A percentile compares a stretch with the other conserved stretches of the same genome.
Conservation (phyloP, 2,329 filamentous ascomycete genomes). For the Nemania abortiva region DNA sequence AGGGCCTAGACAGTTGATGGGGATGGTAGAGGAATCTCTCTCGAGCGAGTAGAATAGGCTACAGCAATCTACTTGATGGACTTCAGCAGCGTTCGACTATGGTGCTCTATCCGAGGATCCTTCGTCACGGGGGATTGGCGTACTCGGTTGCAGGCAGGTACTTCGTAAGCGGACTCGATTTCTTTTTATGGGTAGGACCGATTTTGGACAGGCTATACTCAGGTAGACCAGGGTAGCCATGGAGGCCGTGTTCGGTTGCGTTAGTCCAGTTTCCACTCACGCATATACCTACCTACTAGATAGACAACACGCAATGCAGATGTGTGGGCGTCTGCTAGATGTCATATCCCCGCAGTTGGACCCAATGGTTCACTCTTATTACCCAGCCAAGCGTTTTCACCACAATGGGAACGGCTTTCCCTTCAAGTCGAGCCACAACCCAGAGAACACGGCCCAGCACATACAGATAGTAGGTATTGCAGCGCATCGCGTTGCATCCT, state of each 20-base stretch:
- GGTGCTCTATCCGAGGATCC: background rate
- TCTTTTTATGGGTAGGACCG: too few relatives aligned
- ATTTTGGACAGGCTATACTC: too few relatives aligned
- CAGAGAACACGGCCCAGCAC: background rate
- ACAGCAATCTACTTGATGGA: background rate
- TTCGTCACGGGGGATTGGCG: background rate
- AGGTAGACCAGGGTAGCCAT: too few relatives aligned
- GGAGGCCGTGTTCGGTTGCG: too few relatives aligned
- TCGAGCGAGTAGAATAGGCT: background rate
- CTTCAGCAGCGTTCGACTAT: background rate
- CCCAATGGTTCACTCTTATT: background rate
- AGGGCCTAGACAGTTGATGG: background rate
- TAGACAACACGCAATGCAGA: too few relatives aligned
- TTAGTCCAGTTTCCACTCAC: too few relatives aligned
- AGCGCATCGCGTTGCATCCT: background rate
- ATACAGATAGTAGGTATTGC: background rate
- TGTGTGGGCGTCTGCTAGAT: too few relatives aligned
- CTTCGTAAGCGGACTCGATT: too few relatives aligned
- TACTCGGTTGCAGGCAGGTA: too few relatives aligned
- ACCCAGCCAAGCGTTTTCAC: background rate
- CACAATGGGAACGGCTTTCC: background rate
- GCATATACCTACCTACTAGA: too few relatives aligned
- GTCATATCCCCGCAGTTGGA: background rate
- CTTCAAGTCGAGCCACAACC: background rate
- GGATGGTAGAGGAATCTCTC: background rate